These are phyloP conservation scores for Penicillium pulvis DNA, from an alignment of 495 filamentous ascomycete genomes.

Conservation along the genomic window DNA sequence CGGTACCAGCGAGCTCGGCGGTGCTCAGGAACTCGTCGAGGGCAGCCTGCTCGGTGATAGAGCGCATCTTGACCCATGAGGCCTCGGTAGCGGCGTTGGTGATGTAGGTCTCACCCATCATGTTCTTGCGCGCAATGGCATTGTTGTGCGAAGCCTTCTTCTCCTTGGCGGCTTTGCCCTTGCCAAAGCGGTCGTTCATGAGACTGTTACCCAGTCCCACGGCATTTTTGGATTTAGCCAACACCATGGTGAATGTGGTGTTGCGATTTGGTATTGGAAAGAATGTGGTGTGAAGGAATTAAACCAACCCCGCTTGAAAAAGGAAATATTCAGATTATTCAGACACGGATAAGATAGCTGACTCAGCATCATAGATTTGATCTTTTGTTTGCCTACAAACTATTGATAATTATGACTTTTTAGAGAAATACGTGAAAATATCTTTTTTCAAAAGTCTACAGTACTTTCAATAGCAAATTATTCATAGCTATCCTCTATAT, in stretches of 20 bases:
- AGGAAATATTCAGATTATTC: conserved; percentile 37
- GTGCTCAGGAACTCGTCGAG: conserved; percentile 86
- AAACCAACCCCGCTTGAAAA: conserved; percentile 32
- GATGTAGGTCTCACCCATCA: conserved; percentile 49
- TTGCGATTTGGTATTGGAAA: conserved; percentile 9
- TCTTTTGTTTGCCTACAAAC: not conserved
- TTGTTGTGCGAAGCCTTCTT: conserved; percentile 68
- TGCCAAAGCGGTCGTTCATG: conserved; percentile 93
- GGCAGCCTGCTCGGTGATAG: conserved; percentile 94
- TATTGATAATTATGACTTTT: not conserved
- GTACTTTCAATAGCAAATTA: not conserved
- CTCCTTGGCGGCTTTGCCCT: conserved; percentile 76
- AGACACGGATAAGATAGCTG: conserved; percentile 38
- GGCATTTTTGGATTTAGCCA: conserved; percentile 92
- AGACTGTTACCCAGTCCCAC: conserved; percentile 90
- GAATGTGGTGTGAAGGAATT: conserved; percentile 20
- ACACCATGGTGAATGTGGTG: conserved; percentile 66
- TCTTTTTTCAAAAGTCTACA: not conserved
- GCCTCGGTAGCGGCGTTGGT: conserved; percentile 51
- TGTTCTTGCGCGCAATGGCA: conserved; percentile 45
- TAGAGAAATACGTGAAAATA: not conserved
- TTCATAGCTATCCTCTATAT: not conserved
- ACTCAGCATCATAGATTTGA: conserved; percentile 21
- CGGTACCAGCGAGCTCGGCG: conserved; percentile 93
- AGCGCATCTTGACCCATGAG: conserved; percentile 82